These are phyloP conservation scores for Oryza officinalis DNA, from an alignment of 176 grass and related monocot genomes.

Conservation along the genomic window DNA sequence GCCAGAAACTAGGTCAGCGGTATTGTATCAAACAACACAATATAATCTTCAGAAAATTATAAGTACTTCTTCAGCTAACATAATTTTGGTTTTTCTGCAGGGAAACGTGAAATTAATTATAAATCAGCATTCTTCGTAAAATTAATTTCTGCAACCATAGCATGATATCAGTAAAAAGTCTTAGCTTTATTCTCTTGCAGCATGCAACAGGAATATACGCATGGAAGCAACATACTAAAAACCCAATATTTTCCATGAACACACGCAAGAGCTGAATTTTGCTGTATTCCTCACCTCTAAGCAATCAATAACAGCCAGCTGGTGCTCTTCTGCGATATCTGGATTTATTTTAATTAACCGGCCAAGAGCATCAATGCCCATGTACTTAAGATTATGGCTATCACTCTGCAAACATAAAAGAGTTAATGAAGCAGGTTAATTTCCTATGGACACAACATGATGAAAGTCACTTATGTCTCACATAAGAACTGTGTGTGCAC, in stretches of 20 bases:
- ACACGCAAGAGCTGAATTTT: not conserved
- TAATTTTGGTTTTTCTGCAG: not conserved
- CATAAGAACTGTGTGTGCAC: constrained; percentile 39
- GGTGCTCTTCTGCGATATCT: constrained; percentile 98
- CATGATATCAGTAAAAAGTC: constrained; percentile 19
- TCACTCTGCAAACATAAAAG: constrained; percentile 66
- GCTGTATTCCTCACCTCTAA: constrained; percentile 71
- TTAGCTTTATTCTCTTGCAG: constrained; percentile 21
- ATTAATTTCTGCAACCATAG: not conserved
- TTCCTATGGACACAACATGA: not conserved
- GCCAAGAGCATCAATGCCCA: constrained; percentile 99
- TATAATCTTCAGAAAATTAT: not conserved
- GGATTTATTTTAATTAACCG: constrained; percentile 98
- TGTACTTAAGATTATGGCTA: constrained; percentile 99
- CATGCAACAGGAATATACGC: not conserved
- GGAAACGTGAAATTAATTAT: not conserved
- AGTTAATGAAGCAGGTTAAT: not conserved
- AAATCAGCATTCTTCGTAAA: not conserved
- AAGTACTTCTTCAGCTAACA: not conserved
- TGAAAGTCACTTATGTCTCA: not conserved
- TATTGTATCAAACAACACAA: not conserved
- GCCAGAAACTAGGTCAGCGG: not conserved
- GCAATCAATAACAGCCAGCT: constrained; percentile 98
- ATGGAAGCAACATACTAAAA: not conserved
- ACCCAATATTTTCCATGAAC: not conserved